phyloP scores from a whole-genome alignment of 192 early-diverging fungal genomes.

The Phlyctochytrium planicorne region DNA sequence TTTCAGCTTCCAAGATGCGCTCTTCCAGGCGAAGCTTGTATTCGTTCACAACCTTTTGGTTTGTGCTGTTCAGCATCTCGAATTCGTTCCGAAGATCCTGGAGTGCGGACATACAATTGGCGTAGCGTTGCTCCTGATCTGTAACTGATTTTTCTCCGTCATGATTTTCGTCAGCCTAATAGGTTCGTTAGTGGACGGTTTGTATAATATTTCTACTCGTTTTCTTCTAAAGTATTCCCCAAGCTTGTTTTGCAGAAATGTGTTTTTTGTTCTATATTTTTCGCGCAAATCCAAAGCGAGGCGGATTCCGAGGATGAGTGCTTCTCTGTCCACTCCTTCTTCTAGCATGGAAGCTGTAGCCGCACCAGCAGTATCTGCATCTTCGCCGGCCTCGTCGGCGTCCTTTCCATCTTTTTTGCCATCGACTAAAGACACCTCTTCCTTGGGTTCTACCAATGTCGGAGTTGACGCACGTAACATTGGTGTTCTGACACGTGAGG shows the following conservation, averaged over 20 bases:
- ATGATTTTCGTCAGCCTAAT: slow-evolving; percentile 50
- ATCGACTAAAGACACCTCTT: slow-evolving; percentile 8
- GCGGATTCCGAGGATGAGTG: slow-evolving; percentile 37
- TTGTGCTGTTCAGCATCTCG: slow-evolving; percentile 35
- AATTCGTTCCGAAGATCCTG: slow-evolving; percentile 33
- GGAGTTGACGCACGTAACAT: slow-evolving; percentile 30
- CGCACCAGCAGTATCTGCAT: slow-evolving; percentile 13
- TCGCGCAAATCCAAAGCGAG: slow-evolving; percentile 46
- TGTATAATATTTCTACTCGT: slow-evolving; percentile 32
- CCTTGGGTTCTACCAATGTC: slow-evolving; percentile 12
- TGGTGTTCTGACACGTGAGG: slow-evolving; percentile 19
- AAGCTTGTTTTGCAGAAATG: slow-evolving; percentile 51
- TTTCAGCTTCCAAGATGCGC: slow-evolving; percentile 39
- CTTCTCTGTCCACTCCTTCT: slow-evolving; percentile 45
- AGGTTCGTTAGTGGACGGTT: not conserved
- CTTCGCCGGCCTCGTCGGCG: not conserved
- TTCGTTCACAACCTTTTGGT: slow-evolving; percentile 37
- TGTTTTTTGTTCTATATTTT: slow-evolving; percentile 36
- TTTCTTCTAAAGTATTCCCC: slow-evolving; percentile 57
- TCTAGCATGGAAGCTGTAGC: slow-evolving; percentile 15
- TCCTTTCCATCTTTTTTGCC: slow-evolving; percentile 7
- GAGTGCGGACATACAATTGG: slow-evolving; percentile 41
- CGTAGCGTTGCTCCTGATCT: slow-evolving; percentile 56
- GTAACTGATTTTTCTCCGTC: slow-evolving; percentile 51
- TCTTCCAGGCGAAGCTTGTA: slow-evolving; percentile 48